A percentile compares a stretch with the other conserved stretches of the same genome.
These are phyloP conservation scores for Trametes pubescens DNA, from an alignment of 1,284 basidiomycete genomes.

Conservation along the genomic window DNA sequence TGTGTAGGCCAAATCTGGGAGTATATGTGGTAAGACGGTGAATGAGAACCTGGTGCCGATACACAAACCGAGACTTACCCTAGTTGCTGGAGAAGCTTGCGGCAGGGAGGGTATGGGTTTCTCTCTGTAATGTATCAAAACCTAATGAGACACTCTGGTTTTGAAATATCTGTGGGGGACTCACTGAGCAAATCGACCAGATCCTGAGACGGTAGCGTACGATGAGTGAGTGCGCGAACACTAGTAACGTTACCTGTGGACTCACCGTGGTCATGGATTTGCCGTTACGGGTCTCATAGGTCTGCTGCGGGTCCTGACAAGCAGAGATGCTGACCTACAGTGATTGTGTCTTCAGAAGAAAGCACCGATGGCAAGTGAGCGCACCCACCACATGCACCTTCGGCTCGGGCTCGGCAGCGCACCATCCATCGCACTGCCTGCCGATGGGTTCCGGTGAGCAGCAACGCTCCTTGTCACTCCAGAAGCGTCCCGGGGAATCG, in stretches of 20 bases:
- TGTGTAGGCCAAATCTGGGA: neutral
- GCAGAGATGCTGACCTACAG: slow-evolving; percentile 21
- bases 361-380: neutral
- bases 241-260: too few relatives aligned
- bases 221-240: neutral
- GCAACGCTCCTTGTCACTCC: neutral
- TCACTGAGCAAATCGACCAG: slow-evolving; percentile 22
- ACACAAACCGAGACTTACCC: slow-evolving; percentile 11
- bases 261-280: slow-evolving; percentile 24
- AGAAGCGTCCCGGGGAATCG: slow-evolving; percentile 2
- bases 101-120: slow-evolving; percentile 17
- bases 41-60: neutral
- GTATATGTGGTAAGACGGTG: neutral
- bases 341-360: neutral
- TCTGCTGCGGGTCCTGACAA: slow-evolving; percentile 15
- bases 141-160: neutral
- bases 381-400: slow-evolving; percentile 7
- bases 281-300: slow-evolving; percentile 17
- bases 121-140: slow-evolving; percentile 11
- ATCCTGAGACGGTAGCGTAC: neutral
- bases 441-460: slow-evolving; percentile 13
- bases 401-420: neutral
- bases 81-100: slow-evolving; percentile 7
- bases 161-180: too few relatives aligned
- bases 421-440: slow-evolving; percentile 12